Conservation (phyloP, 2,329 filamentous ascomycete genomes). For the Zymoseptoria tritici region DNA sequence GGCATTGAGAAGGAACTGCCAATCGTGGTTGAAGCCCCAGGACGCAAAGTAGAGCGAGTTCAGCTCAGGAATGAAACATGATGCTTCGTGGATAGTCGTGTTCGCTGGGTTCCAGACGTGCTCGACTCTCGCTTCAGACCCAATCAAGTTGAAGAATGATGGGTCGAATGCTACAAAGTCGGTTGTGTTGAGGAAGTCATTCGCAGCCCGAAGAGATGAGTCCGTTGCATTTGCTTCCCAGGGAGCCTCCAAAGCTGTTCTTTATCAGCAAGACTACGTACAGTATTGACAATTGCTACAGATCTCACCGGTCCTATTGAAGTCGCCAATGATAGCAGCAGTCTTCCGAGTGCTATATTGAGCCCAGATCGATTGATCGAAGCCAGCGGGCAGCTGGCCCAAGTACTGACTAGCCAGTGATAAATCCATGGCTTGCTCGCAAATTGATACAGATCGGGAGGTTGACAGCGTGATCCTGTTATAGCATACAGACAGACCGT, state of each 20-base stretch:
- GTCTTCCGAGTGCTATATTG: not conserved
- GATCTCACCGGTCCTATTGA: too few species aligned
- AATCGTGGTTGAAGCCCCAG: constrained; percentile 8
- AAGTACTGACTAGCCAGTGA: not conserved
- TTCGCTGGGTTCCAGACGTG: constrained; percentile 3
- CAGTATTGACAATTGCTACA: too few species aligned
- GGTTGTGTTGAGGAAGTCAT: constrained; percentile 3
- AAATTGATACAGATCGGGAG: not conserved
- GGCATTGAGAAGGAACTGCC: constrained; percentile 7
- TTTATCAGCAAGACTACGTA: not conserved
- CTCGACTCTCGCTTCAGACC: constrained; percentile 8
- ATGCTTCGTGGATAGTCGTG: constrained; percentile 8
- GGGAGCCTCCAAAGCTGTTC: not conserved
- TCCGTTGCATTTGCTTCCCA: not conserved
- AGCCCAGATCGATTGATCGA: not conserved
- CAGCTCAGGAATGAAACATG: constrained; percentile 7
- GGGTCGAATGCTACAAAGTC: constrained; percentile 12
- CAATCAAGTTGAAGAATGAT: constrained; percentile 11
- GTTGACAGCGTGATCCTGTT: not conserved
- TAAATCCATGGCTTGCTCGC: not conserved
- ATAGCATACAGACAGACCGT: not conserved
- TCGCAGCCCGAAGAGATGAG: not conserved
- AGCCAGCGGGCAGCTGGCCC: not conserved
- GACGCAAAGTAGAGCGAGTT: constrained; percentile 9
- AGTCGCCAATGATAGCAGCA: not conserved